Evolutionary conservation across 2,329 filamentous ascomycete species (phyloP).

Genomic region (Coleophoma crateriformis): DNA sequence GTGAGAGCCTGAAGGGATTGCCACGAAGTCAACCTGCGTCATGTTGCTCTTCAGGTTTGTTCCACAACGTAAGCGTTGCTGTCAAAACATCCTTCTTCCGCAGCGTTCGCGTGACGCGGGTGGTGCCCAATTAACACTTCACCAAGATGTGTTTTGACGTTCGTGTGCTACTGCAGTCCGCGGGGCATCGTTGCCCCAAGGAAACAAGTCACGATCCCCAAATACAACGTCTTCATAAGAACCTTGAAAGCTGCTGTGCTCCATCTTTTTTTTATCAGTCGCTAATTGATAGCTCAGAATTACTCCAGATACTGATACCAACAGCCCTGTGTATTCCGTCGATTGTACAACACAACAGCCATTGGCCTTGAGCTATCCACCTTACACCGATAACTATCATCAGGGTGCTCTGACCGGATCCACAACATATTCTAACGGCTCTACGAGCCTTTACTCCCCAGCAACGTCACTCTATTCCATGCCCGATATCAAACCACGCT

Average conservation of each 20-base stretch:
- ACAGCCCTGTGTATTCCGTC: slow-evolving; percentile 27
- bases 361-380: slow-evolving; percentile 20
- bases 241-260: slow-evolving; percentile 13
- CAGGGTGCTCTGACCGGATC: slow-evolving; percentile 20
- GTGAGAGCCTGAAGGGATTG: slow-evolving; percentile 13
- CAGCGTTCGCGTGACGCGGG: slow-evolving; percentile 23
- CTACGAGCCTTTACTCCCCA: slow-evolving; percentile 22
- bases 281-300: slow-evolving; percentile 27
- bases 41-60: slow-evolving; percentile 10
- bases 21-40: slow-evolving; percentile 19
- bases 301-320: slow-evolving; percentile 23
- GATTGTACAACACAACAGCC: slow-evolving; percentile 23
- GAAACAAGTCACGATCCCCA: slow-evolving; percentile 4
- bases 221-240: slow-evolving; percentile 1
- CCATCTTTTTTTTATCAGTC: slow-evolving; percentile 18
- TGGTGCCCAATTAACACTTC: slow-evolving; percentile 17
- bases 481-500: slow-evolving; percentile 27
- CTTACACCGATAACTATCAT: slow-evolving; percentile 24
- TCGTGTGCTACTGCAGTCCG: slow-evolving; percentile 7
- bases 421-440: slow-evolving; percentile 23
- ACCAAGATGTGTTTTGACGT: slow-evolving; percentile 22
- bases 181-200: slow-evolving; percentile 17
- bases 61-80: slow-evolving; percentile 21
- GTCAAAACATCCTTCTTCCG: slow-evolving; percentile 13
- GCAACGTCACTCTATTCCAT: slow-evolving; percentile 23